Conservation (phyloP, 192 early-diverging fungal genomes). For the Podila minutissima region DNA sequence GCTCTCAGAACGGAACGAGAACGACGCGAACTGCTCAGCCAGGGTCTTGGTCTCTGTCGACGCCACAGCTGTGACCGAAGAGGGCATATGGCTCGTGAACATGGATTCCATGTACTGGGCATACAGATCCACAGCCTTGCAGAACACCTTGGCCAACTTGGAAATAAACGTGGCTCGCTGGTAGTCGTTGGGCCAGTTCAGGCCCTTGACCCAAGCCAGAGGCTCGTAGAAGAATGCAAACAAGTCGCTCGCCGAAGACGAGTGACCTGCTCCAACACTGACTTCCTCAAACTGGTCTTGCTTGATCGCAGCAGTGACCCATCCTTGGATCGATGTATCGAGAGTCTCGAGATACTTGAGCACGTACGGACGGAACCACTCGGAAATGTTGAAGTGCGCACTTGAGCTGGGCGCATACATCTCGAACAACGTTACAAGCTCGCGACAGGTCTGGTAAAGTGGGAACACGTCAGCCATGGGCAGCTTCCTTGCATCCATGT, state of each 20-base stretch:
- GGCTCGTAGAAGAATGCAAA: conserved; percentile 84
- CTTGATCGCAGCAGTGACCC: conserved; percentile 74
- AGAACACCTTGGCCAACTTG: conserved; percentile 70
- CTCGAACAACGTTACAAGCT: conserved; percentile 58
- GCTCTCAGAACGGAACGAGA: conserved; percentile 49
- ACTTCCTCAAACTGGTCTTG: conserved; percentile 73
- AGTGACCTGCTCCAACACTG: conserved; percentile 64
- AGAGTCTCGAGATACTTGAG: conserved; percentile 69
- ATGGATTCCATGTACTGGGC: conserved; percentile 57
- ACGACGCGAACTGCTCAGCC: conserved; percentile 50
- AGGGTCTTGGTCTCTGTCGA: conserved; percentile 29
- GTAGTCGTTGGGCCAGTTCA: conserved; percentile 70
- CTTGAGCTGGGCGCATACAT: conserved; percentile 52
- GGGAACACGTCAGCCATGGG: conserved; percentile 61
- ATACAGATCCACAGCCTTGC: conserved; percentile 73
- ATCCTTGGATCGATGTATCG: conserved; percentile 72
- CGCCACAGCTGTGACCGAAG: conserved; percentile 35
- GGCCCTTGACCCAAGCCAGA: conserved; percentile 71
- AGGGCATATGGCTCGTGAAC: conserved; percentile 56
- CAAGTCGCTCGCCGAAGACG: conserved; percentile 81
- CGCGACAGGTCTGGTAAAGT: conserved; percentile 63
- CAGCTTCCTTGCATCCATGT: conserved; percentile 54
- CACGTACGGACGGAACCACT: conserved; percentile 78
- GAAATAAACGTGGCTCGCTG: conserved; percentile 72
- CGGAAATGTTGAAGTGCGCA: conserved; percentile 73